Conservation (phyloP, 805 yeast species). For the Saccharomycopsis amapae region DNA sequence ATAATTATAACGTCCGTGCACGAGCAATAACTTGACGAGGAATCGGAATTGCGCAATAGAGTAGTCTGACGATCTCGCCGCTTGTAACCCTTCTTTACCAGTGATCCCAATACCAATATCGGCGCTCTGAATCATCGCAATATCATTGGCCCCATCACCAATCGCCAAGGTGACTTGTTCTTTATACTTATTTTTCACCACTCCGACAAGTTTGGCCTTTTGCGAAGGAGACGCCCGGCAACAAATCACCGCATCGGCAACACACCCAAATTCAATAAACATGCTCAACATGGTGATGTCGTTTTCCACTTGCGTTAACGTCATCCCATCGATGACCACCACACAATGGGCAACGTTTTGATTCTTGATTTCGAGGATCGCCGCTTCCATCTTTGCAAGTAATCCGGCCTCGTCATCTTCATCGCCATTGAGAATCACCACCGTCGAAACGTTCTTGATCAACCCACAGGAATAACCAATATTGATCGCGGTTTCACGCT, state of each 20-base stretch:
- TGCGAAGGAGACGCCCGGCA: slow-evolving; percentile 98
- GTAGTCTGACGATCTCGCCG: slow-evolving; percentile 91
- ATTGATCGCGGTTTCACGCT: slow-evolving; percentile 94
- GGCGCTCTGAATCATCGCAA: slow-evolving; percentile 98
- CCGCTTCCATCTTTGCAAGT: slow-evolving; percentile 51
- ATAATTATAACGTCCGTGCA: slow-evolving; percentile 95
- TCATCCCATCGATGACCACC: slow-evolving; percentile 89
- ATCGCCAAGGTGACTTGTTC: slow-evolving; percentile 82
- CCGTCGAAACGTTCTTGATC: slow-evolving; percentile 88
- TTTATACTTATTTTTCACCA: slow-evolving; percentile 65
- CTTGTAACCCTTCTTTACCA: slow-evolving; percentile 95
- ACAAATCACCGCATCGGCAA: slow-evolving; percentile 85
- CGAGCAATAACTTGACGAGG: slow-evolving; percentile 72
- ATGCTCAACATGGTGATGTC: slow-evolving; percentile 67
- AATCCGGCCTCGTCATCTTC: slow-evolving; percentile 53
- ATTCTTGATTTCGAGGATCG: slow-evolving; percentile 62
- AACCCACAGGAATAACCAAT: slow-evolving; percentile 92
- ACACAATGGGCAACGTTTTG: slow-evolving; percentile 91
- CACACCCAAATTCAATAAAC: slow-evolving; percentile 78
- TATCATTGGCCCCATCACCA: slow-evolving; percentile 99
- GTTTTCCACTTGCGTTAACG: slow-evolving; percentile 63
- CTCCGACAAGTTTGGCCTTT: slow-evolving; percentile 80
- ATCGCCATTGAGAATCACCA: slow-evolving; percentile 54
- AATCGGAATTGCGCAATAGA: slow-evolving; percentile 92
- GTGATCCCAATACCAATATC: slow-evolving; percentile 97